Base-by-base conservation (phyloP, 1,284 basidiomycete genomes). In the Testicularia cyperi region DNA sequence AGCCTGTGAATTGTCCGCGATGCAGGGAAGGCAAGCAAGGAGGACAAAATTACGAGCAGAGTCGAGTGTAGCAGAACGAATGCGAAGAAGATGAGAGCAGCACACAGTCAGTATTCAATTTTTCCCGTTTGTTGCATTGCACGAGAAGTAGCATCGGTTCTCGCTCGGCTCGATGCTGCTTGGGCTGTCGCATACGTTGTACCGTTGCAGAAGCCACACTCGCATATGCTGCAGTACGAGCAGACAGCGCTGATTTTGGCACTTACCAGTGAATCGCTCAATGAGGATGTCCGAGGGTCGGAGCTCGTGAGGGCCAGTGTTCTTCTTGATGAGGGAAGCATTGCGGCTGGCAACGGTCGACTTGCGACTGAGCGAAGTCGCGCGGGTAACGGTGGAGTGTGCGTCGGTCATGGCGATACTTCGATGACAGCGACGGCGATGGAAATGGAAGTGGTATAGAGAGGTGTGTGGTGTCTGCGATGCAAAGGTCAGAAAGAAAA, bases 281-380 rank as follows among this genome's bases (percentile, higher is more conserved):
- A 97, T 96, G 77, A 98, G 88, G 70, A 97, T 86, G 79, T 97
- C 94, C 13, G 90, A 92, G 1, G 94, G 94, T 52, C 86, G 85
- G 52, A 97, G 83, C 80, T 97, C 94, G 75, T 90, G 85, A 0
- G 77, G 72, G 36, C 77, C 78, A 8, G 78, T 78, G 63, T 75
- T 75, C 69, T 78, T 78, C 71, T 78, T 78, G 69, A 79, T 78
- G 44, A 79, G 66, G 39, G 75, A 77, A 23, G 74, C 74, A 64
- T 79, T 77, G 46, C 78, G 71, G 62, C 65, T 68, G 41, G 73
- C 72, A 46, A 75, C 63, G 32, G 72, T 75, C n/a, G 71, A 74
- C 67, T 72, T 75, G 38, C 73, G 66, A 52, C 67, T 72, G 37
- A 73, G 43, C 39, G 72, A 70, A 31, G 69, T 71, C 28, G 71